A percentile compares a stretch with the other conserved stretches of the same genome.
These are phyloP conservation scores for Aureobasidium mangrovei DNA, from an alignment of 2,329 filamentous ascomycete species.

Conservation along the genomic window DNA sequence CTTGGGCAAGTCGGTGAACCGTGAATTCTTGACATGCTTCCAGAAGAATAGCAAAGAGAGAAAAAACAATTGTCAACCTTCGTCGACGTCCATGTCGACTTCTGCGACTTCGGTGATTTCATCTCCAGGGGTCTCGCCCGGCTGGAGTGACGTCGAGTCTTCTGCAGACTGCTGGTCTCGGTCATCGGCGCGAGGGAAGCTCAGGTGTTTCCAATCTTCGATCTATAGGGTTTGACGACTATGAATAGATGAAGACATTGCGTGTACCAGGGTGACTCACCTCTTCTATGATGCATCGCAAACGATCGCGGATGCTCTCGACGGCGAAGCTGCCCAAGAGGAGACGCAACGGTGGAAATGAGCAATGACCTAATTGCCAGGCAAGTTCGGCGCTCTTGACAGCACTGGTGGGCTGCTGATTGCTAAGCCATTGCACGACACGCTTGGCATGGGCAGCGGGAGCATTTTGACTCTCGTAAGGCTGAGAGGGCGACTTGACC, in stretches of 20 bases:
- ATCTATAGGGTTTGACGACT: conserved; percentile 19
- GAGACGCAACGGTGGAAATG: conserved; percentile 79
- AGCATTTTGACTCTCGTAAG: conserved; percentile 67
- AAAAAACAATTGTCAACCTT: conserved; percentile 11
- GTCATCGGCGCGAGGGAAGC: conserved; percentile 27
- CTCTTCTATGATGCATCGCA: conserved; percentile 89
- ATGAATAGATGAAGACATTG: conserved; percentile 5
- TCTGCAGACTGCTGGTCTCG: conserved; percentile 18
- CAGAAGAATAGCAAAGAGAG: background rate
- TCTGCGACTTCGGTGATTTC: conserved; percentile 14
- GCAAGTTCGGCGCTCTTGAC: conserved; percentile 88
- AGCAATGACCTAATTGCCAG: conserved; percentile 89
- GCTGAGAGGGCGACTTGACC: conserved; percentile 74
- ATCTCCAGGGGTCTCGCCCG: conserved; percentile 7
- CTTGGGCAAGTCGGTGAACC: conserved; percentile 7
- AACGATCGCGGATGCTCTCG: conserved; percentile 83
- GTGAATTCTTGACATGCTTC: conserved; percentile 6
- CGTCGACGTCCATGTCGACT: conserved; percentile 16
- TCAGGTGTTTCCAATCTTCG: conserved; percentile 33
- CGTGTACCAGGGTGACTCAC: conserved; percentile 34
- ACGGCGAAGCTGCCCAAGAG: conserved; percentile 91
- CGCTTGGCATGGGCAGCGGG: conserved; percentile 82
- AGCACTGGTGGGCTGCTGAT: conserved; percentile 84
- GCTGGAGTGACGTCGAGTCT: conserved; percentile 9
- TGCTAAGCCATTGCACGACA: conserved; percentile 90